Conservation (phyloP, 768 basidiomycete genomes). For the Trametes punicea region DNA sequence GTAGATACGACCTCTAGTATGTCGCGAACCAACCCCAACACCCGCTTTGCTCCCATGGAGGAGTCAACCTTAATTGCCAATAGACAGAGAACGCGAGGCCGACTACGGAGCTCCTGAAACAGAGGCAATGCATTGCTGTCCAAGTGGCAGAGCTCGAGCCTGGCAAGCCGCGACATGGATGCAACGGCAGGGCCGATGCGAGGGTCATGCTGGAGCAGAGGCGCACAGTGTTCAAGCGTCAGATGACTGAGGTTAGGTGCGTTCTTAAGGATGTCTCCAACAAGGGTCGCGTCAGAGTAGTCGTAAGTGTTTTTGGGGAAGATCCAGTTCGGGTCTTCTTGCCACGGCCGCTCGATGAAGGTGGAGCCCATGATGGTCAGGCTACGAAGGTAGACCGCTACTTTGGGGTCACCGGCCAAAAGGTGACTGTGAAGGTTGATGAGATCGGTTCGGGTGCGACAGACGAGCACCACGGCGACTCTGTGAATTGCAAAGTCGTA, state of each 20-base stretch:
- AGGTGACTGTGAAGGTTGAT: not conserved
- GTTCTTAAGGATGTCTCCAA: conserved; percentile 8
- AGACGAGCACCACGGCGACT: conserved; percentile 3
- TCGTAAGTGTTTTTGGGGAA: conserved; percentile 14
- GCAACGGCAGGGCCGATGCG: conserved; percentile 5
- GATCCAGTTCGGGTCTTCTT: conserved; percentile 14
- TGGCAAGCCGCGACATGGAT: not conserved
- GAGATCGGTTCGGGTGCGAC: conserved; percentile 9
- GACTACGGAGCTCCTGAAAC: not conserved
- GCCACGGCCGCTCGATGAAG: conserved; percentile 15
- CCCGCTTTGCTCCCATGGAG: not conserved
- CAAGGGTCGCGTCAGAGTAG: conserved; percentile 5
- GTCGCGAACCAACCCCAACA: not conserved
- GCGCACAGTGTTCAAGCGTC: conserved; percentile 4
- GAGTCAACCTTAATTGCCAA: not conserved
- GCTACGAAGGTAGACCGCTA: conserved; percentile 7
- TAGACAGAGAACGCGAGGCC: not conserved
- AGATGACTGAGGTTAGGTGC: conserved; percentile 4
- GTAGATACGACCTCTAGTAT: not conserved
- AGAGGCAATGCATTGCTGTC: conserved; percentile 2
- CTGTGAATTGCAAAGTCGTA: conserved; percentile 11
- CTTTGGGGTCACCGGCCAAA: conserved; percentile 1
- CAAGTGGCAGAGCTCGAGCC: conserved; percentile 5
- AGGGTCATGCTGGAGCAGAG: conserved; percentile 3
- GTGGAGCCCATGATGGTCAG: conserved; percentile 7